Percentiles rank a stretch among this genome's conserved stretches.
Evolutionary conservation across 2,329 filamentous ascomycete genomes (phyloP).

Genomic region (Microcera coccophila): DNA sequence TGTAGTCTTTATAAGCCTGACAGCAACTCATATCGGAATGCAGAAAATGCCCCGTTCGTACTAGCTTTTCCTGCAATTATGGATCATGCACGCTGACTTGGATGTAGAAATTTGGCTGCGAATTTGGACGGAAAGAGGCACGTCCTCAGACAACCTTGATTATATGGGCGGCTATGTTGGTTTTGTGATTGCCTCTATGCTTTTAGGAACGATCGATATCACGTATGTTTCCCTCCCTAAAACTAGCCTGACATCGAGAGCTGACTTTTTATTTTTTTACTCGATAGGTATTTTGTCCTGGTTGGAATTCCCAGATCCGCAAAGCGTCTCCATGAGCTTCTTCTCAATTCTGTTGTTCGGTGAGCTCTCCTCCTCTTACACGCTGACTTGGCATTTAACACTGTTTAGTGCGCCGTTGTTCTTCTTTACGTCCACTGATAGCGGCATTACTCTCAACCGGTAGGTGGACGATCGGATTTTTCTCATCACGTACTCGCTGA

Average conservation of each 20-base stretch:
- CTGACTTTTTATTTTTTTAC: neutral
- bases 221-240: no score
- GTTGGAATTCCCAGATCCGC: conserved; percentile 21
- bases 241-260: no score
- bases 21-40: conserved; percentile 10
- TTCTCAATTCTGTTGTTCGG: conserved; percentile 19
- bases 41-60: conserved; percentile 26
- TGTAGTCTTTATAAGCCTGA: conserved; percentile 11
- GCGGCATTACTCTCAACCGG: conserved; percentile 40
- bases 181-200: conserved; percentile 16
- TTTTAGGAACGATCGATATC: conserved; percentile 10
- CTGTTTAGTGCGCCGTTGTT: conserved; percentile 34
- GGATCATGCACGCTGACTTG: conserved; percentile 1
- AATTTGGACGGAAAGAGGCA: conserved; percentile 24
- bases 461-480: conserved; percentile 8
- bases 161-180: conserved; percentile 24
- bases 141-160: conserved; percentile 13
- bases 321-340: conserved; percentile 19
- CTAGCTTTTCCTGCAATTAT: fast-evolving
- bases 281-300: conserved; percentile 23
- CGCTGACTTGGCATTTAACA: neutral
- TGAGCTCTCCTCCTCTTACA: conserved; percentile 1
- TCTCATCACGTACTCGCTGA: conserved; percentile 21
- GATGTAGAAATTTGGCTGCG: conserved; percentile 24
- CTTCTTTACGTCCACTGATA: conserved; percentile 41